Evolutionary conservation across 1,284 basidiomycete genomes (phyloP).

Genomic region (Agroathelia rolfsii): DNA sequence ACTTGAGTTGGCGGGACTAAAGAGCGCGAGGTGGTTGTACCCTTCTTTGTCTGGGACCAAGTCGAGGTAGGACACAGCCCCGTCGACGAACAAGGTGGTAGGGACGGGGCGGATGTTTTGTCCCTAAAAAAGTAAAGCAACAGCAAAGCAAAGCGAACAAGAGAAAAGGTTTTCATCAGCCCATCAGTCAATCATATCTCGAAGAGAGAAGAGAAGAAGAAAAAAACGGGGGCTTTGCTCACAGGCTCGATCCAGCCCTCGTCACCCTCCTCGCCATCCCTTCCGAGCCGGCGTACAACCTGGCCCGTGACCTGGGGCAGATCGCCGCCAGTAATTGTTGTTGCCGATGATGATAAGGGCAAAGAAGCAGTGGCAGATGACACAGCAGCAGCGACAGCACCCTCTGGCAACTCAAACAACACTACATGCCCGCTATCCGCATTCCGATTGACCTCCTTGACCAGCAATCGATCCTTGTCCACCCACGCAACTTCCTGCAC

Average conservation of each 20-base stretch:
- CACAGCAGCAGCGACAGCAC: conserved; percentile 15
- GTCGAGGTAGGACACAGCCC: conserved; percentile 70
- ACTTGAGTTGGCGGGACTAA: conserved; percentile 60
- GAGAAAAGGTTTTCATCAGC: too few species aligned
- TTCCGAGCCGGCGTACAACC: conserved; percentile 69
- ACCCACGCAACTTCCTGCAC: conserved; percentile 86
- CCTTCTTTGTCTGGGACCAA: conserved; percentile 73
- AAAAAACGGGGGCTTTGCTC: too few species aligned
- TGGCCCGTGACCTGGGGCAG: conserved; percentile 29
- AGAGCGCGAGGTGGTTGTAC: conserved; percentile 85
- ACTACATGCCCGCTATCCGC: conserved; percentile 73
- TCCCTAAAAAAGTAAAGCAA: conserved; percentile 34
- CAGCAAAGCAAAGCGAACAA: too few species aligned
- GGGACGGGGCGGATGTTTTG: conserved; percentile 57
- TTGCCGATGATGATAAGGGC: too few species aligned
- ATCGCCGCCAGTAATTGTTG: conserved; percentile 12
- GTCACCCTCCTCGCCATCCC: conserved; percentile 77
- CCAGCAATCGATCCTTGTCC: conserved; percentile 59
- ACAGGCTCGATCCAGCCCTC: conserved; percentile 88
- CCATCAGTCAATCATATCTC: too few species aligned
- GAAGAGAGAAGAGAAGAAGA: conserved; percentile 8
- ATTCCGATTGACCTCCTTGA: conserved; percentile 83
- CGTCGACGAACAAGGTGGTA: conserved; percentile 28
- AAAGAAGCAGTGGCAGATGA: too few species aligned
- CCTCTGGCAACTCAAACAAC: conserved; percentile 51